Conservation (phyloP, 2,329 filamentous ascomycete species). For the Talaromyces sp. region DNA sequence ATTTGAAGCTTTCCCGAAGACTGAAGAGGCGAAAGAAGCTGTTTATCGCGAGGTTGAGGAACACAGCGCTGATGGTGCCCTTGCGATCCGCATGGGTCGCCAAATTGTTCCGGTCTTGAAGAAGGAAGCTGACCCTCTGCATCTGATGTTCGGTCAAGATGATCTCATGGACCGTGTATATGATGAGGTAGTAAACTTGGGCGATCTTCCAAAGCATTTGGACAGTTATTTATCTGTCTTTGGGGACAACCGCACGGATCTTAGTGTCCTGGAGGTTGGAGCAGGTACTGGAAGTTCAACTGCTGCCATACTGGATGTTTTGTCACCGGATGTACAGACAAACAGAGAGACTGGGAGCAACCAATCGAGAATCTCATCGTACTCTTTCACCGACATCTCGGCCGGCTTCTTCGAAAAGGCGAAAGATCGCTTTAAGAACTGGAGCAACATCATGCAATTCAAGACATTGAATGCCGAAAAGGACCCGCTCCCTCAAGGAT, state of each 20-base stretch:
- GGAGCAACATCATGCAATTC: conserved; percentile 23
- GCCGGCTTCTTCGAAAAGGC: conserved; percentile 28
- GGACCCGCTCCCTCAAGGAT: conserved; percentile 25
- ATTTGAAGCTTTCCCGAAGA: conserved; percentile 17
- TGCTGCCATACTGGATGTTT: conserved; percentile 25
- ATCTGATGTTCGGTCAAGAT: conserved; percentile 31
- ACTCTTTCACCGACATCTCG: conserved; percentile 29
- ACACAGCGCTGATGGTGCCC: conserved; percentile 25
- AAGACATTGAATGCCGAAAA: conserved; percentile 26
- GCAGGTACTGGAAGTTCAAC: conserved; percentile 45
- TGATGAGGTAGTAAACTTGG: conserved; percentile 21
- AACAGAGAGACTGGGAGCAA: background rate
- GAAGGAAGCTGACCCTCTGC: conserved; percentile 25
- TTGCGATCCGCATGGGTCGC: conserved; percentile 26
- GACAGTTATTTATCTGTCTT: conserved; percentile 17
- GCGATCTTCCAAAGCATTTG: conserved; percentile 18
- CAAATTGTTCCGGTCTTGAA: conserved; percentile 25
- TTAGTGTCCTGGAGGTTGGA: conserved; percentile 39
- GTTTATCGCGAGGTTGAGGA: conserved; percentile 20
- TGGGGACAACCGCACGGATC: conserved; percentile 18
- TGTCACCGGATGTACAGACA: conserved; percentile 16
- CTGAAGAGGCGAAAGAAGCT: conserved; percentile 18
- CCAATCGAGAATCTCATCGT: conserved; percentile 12
- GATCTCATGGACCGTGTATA: conserved; percentile 27
- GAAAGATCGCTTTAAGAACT: conserved; percentile 20